Evolutionary conservation across 176 grass and related monocot genomes (phyloP).

Genomic region (Musa beccarii): DNA sequence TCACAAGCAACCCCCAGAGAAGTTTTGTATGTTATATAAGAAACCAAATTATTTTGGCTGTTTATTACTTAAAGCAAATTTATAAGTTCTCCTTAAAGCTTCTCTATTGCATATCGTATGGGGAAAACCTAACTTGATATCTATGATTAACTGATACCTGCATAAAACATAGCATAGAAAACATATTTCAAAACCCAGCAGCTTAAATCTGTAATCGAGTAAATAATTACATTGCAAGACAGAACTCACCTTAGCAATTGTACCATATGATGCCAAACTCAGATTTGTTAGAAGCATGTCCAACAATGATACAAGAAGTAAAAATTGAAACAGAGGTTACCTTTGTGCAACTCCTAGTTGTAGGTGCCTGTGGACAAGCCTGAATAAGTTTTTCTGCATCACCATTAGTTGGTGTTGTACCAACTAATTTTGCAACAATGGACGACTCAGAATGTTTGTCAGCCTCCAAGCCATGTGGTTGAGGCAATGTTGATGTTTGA

Average conservation of each 20-base stretch:
- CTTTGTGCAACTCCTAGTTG: conserved; percentile 88
- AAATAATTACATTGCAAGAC: no score
- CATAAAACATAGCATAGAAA: no score
- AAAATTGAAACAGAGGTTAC: conserved; percentile 15
- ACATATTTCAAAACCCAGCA: no score
- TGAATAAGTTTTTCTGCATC: conserved; percentile 30
- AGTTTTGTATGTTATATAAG: no score
- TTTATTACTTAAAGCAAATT: no score
- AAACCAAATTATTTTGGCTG: no score
- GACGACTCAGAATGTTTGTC: conserved; percentile 32
- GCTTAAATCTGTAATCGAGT: no score
- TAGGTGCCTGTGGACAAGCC: conserved; percentile 31
- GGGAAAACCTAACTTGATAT: no score
- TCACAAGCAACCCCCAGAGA: background rate
- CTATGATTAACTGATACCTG: no score
- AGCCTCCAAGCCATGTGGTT: conserved; percentile 18
- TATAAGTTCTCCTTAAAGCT: no score
- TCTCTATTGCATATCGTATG: no score
- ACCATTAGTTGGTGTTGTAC: conserved; percentile 11
- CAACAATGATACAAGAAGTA: background rate
- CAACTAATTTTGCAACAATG: conserved; percentile 23
- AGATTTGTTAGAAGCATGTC: conserved; percentile 10
- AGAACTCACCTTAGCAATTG: no score
- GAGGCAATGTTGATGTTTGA: conserved; percentile 20
- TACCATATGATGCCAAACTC: background rate